Base-by-base conservation (phyloP, 257 asterid species). In the Nicotiana tabacum region DNA sequence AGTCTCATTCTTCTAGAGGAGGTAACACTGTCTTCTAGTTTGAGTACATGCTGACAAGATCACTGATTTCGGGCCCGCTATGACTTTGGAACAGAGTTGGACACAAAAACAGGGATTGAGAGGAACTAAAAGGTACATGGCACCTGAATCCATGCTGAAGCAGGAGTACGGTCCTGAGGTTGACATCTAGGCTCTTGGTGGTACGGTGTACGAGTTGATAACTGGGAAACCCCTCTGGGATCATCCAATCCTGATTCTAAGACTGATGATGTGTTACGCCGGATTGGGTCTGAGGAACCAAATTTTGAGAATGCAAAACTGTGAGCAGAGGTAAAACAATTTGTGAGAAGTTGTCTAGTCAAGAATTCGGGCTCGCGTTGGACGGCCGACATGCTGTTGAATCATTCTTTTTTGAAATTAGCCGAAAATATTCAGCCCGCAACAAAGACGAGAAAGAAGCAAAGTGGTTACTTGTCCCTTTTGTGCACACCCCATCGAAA, bases 181-280 rank as follows among this genome's bases (percentile, higher is more conserved):
- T 13, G 88, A 85, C 21, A 51, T 85, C 2, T 85, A 84, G 82
- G 85, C 70, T 15, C 43, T 85, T 15, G 88, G 88, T 1, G 78
- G 83, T 8, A 67, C 68, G 4, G 83, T 82, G 2, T 21, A 55
- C 1, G 83, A 78, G 85, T 68, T 85, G 85, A 53, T 85, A 51
- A 61, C 69, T 2, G 46, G 68, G 51, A 79, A 6, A 82, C 58
- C 43, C 24, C 33, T 61, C 1, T 35, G 83, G 79, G 35, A 55
- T 78, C 24, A 30, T 24, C 17, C 2, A 29, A 4, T 21, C 32
- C 35, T 15, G 66, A 60, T 51, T 4, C 57, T 10, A 56, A 16
- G 5, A 5, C 32, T 9, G 72, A 61, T 21, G 83, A 37, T 24
- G 16, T 33, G 16, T 24, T 53, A 6, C 10, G 62, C 6, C 27